These are phyloP conservation scores for Debaryomyces sp. DNA, from an alignment of 1,139 yeast genomes.

Conservation along the genomic window DNA sequence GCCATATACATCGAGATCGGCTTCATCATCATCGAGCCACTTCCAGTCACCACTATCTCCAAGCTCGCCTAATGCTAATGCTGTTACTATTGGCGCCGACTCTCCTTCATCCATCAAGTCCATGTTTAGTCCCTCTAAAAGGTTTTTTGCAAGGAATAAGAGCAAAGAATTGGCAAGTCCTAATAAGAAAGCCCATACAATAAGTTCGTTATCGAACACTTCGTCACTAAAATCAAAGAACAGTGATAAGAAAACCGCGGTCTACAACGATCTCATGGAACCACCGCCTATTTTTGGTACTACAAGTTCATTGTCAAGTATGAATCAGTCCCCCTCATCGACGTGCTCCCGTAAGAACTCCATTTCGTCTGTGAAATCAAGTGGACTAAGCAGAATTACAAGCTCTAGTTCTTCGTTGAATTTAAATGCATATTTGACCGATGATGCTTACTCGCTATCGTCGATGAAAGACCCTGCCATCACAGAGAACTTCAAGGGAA, in stretches of 20 bases:
- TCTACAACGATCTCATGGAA: slow-evolving; percentile 31
- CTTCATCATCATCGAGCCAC: slow-evolving; percentile 11
- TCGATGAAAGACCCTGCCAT: slow-evolving; percentile 9
- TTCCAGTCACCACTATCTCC: slow-evolving; percentile 6
- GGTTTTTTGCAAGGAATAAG: slow-evolving; percentile 29
- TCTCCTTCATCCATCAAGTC: slow-evolving; percentile 35
- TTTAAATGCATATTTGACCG: slow-evolving; percentile 48
- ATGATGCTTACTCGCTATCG: slow-evolving; percentile 25
- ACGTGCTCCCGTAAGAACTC: slow-evolving; percentile 30
- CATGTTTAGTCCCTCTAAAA: slow-evolving; percentile 36
- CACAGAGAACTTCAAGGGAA: neutral
- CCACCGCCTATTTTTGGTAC: slow-evolving; percentile 41
- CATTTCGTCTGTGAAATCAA: slow-evolving; percentile 21
- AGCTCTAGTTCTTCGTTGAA: slow-evolving; percentile 48
- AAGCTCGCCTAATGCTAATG: slow-evolving; percentile 21
- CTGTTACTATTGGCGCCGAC: slow-evolving; percentile 37
- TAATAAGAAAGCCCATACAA: slow-evolving; percentile 28
- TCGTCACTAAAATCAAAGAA: neutral
- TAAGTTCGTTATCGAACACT: slow-evolving; percentile 32
- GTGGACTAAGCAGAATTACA: slow-evolving; percentile 37
- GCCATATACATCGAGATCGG: neutral
- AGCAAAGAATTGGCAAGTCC: slow-evolving; percentile 11
- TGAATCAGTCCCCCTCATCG: slow-evolving; percentile 8
- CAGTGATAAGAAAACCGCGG: slow-evolving; percentile 6
- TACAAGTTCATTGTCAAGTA: slow-evolving; percentile 5